Evolutionary conservation across 306 rosid genomes (phyloP).

Genomic region (Casuarina equisetifolia): DNA sequence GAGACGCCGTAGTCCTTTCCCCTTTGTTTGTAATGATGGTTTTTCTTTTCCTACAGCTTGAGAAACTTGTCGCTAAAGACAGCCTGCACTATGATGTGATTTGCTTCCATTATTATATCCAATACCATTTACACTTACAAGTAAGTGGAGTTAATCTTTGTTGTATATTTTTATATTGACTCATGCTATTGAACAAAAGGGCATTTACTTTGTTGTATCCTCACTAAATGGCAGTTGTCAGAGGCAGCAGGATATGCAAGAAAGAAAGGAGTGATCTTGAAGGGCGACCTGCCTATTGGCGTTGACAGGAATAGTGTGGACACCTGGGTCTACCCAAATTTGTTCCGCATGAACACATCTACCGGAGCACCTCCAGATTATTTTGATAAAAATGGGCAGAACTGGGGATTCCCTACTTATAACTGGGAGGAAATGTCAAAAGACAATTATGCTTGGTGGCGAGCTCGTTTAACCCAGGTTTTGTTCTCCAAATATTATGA

Average conservation of each 20-base stretch:
- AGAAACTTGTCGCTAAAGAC: slow-evolving; percentile 81
- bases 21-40: not conserved
- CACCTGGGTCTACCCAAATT: slow-evolving; percentile 91
- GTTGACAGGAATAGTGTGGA: slow-evolving; percentile 95
- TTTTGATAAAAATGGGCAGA: slow-evolving; percentile 98
- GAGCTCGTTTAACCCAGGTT: slow-evolving; percentile 92
- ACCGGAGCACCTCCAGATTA: slow-evolving; percentile 99
- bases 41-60: slow-evolving; percentile 61
- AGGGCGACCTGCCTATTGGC: slow-evolving; percentile 98
- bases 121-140: slow-evolving; percentile 86
- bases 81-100: slow-evolving; percentile 71
- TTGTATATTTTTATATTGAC: slow-evolving; percentile 18
- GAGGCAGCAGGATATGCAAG: slow-evolving; percentile 90
- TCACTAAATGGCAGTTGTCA: slow-evolving; percentile 55
- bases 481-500: slow-evolving; percentile 27
- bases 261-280: slow-evolving; percentile 79
- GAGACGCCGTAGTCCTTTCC: slow-evolving; percentile 3
- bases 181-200: slow-evolving; percentile 21
- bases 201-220: slow-evolving; percentile 27
- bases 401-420: slow-evolving; percentile 99
- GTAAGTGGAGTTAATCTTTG: slow-evolving; percentile 45
- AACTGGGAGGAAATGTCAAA: slow-evolving; percentile 99
- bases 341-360: slow-evolving; percentile 94
- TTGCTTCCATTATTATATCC: slow-evolving; percentile 89
- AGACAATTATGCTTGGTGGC: slow-evolving; percentile 97